phyloP scores from a whole-genome alignment of 2,329 filamentous ascomycete genomes.

The Whalleya microplaca region DNA sequence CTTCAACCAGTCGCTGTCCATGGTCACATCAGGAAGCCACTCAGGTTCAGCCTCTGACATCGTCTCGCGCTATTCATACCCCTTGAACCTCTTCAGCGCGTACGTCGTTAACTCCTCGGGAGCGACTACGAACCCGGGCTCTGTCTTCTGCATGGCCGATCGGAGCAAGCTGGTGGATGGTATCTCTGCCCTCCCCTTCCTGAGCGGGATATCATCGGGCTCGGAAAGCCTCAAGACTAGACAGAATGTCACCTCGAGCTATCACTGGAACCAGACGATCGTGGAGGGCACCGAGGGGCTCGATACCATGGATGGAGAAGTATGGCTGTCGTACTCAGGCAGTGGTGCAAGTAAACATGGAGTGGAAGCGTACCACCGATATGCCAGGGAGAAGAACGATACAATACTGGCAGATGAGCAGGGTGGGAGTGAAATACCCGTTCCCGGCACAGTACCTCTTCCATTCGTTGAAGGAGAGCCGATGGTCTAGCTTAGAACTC shows the following conservation, averaged over 20 bases:
- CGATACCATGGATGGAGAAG: conserved; percentile 33
- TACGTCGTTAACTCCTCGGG: conserved; percentile 35
- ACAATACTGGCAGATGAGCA: conserved; percentile 23
- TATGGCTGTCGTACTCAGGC: conserved; percentile 35
- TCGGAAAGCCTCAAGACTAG: conserved; percentile 31
- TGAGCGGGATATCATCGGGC: too few species aligned
- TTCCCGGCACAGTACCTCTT: conserved; percentile 27
- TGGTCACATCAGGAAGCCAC: too few species aligned
- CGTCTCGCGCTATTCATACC: too few species aligned
- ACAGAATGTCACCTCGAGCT: conserved; percentile 37
- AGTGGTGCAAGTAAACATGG: too few species aligned
- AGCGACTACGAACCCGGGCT: too few species aligned
- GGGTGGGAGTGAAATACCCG: conserved; percentile 25
- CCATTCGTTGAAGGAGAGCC: conserved; percentile 26
- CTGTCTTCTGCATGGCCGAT: too few species aligned
- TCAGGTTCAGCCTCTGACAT: too few species aligned
- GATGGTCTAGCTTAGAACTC: conserved; percentile 7
- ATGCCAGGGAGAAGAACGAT: conserved; percentile 32
- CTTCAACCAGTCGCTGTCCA: too few species aligned
- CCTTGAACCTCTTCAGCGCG: too few species aligned
- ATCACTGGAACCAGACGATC: conserved; percentile 39
- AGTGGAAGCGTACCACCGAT: conserved; percentile 28
- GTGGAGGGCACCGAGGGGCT: conserved; percentile 34
- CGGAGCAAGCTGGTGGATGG: too few species aligned
- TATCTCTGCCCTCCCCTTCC: too few species aligned